These are phyloP conservation scores for Avena eriantha DNA, from an alignment of 176 grass and related monocot species.

Conservation along the genomic window DNA sequence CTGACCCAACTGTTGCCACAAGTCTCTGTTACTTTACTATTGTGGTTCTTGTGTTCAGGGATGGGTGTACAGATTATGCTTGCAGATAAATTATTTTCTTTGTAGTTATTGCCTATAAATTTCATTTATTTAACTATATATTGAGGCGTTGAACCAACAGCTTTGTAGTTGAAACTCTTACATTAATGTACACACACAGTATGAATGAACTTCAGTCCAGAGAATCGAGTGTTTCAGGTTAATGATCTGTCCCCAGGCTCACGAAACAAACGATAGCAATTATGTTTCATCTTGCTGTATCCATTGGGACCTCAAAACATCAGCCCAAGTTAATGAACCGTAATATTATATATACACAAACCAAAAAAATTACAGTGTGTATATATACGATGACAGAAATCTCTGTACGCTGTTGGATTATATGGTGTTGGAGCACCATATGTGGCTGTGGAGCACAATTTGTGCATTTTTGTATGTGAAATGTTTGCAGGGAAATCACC, in stretches of 20 bases:
- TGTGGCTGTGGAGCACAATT: no score
- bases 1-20: neutral
- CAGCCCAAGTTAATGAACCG: no score
- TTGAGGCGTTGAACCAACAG: neutral
- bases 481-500: no score
- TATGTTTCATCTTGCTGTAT: no score
- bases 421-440: no score
- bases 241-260: neutral
- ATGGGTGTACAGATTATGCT: constrained; percentile 25
- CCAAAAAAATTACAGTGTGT: no score
- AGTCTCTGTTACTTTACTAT: neutral
- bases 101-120: neutral
- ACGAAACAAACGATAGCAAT: neutral
- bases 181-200: neutral
- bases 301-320: no score
- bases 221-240: neutral
- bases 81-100: constrained; percentile 11
- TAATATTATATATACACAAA: no score
- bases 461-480: no score
- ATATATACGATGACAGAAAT: no score
- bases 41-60: neutral
- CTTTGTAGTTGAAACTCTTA: neutral
- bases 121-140: neutral
- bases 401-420: no score
- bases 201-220: neutral